Base-by-base conservation (phyloP, 164 flowering plant species). In the Malania oleifera region DNA sequence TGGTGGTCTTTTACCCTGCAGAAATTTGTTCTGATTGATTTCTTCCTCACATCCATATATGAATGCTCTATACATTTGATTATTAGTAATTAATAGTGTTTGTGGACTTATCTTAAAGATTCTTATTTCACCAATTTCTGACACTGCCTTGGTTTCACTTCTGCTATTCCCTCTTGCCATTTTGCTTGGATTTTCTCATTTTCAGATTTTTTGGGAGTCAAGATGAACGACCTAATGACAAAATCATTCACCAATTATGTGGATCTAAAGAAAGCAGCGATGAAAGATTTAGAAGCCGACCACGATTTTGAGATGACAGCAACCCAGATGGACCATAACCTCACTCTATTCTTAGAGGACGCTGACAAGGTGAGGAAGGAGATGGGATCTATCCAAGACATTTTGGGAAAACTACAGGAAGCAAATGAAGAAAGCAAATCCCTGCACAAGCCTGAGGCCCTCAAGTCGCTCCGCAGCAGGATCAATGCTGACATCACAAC, bases 291-390 rank as follows among this genome's bases (percentile, higher is more conserved):
- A 5, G 53, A 50, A 50, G 53, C 53, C 14, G 53, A 48, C 24
- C 53, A 17, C 28, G 53, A 50, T 27, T 17, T 50, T 17, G 53
- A 50, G 34, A 50, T 50, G 53, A 29, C 18, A 12, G 29, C n/a
- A 24, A 15, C 53, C 14, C 53, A 50, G n/a, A 25, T 50, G 53
- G 53, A 50, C 13, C n/a, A 7, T 1, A 65, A 73, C 60, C 76
- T 73, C 13, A 64, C 68, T 26, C 60, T 23, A 38, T 69, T 73
- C 70, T 73, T 73, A 47, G 70, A 69, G 23, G 76, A 68, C 35
- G 76, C 69, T 9, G 73, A 73, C 60, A 61, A 54, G 38, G 70
- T 73, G 17, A n/a, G n/a, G n/a, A n/a, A n/a, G n/a, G n/a, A n/a
- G n/a, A n/a, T n/a, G n/a, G n/a, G n/a, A n/a, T n/a, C n/a, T n/a